These are phyloP conservation scores for Rhizopogon roseolus DNA, from an alignment of 768 basidiomycete genomes.

Conservation along the genomic window DNA sequence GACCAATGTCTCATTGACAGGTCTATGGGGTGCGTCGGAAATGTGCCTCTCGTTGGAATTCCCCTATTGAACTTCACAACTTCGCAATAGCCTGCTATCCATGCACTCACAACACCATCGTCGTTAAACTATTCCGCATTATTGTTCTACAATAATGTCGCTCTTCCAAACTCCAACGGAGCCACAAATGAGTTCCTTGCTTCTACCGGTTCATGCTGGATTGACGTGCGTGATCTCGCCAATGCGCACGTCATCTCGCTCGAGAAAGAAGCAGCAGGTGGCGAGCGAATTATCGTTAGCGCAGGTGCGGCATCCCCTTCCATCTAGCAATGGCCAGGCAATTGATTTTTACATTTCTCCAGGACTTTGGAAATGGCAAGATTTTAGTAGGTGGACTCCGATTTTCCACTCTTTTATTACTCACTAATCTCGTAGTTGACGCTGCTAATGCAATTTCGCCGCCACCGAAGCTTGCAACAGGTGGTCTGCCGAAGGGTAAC, in stretches of 20 bases:
- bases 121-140: conserved; percentile 37
- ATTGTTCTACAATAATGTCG: conserved; percentile 30
- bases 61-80: not conserved
- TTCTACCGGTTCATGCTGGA: conserved; percentile 29
- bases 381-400: conserved; percentile 17
- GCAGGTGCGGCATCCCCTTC: conserved; percentile 17
- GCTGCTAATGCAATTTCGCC: conserved; percentile 30
- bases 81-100: conserved; percentile 35
- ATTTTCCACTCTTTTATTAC: not conserved
- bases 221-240: conserved; percentile 55
- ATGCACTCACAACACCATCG: conserved; percentile 31
- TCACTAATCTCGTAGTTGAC: conserved; percentile 25
- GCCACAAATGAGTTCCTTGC: conserved; percentile 20
- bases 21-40: conserved; percentile 22
- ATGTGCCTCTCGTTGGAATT: not conserved
- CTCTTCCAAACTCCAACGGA: conserved; percentile 14
- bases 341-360: not conserved
- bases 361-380: conserved; percentile 28
- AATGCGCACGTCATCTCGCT: conserved; percentile 50
- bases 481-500: conserved; percentile 26
- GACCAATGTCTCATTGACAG: conserved; percentile 1
- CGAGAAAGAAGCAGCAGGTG: conserved; percentile 44
- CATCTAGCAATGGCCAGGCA: too few species aligned
- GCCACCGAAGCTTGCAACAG: conserved; percentile 22
- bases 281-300: conserved; percentile 53